Evolutionary conservation across 768 basidiomycete species (phyloP).

Genomic region (Termitomyces titanicus): DNA sequence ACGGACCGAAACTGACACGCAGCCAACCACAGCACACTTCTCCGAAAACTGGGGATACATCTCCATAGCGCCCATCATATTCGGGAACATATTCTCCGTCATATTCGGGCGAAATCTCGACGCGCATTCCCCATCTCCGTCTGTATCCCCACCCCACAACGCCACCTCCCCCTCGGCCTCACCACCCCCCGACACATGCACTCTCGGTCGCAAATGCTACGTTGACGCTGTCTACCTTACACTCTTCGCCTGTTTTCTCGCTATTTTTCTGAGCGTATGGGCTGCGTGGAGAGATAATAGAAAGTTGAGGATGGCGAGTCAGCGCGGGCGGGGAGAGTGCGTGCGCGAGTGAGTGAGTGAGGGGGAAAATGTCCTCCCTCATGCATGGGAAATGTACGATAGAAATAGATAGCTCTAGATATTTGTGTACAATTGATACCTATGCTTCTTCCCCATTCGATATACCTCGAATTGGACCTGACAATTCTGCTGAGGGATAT

Average conservation of each 20-base stretch:
- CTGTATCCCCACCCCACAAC: background rate
- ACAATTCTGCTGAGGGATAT: too few species aligned
- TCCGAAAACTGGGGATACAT: conserved; percentile 87
- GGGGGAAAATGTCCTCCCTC: too few species aligned
- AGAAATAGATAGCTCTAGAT: too few species aligned
- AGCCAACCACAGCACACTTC: conserved; percentile 49
- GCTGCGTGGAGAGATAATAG: conserved; percentile 46
- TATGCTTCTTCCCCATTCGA: too few species aligned
- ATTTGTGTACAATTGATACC: too few species aligned
- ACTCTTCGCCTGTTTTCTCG: conserved; percentile 40
- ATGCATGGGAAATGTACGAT: too few species aligned
- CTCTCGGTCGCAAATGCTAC: conserved; percentile 59
- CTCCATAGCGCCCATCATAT: conserved; percentile 68
- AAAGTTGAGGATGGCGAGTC: conserved; percentile 19
- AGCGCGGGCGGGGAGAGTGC: too few species aligned
- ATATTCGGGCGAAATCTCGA: conserved; percentile 82
- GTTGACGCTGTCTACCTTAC: conserved; percentile 53
- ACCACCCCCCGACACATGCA: conserved; percentile 28
- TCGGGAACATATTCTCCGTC: conserved; percentile 82
- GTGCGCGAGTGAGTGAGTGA: too few species aligned
- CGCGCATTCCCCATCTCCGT: conserved; percentile 45
- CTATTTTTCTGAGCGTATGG: conserved; percentile 45
- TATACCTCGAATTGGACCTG: too few species aligned
- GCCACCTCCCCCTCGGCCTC: conserved; percentile 27
- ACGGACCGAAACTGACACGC: background rate